Conservation (phyloP, 2,329 filamentous ascomycete genomes). For the Hirsutella thompsonii region DNA sequence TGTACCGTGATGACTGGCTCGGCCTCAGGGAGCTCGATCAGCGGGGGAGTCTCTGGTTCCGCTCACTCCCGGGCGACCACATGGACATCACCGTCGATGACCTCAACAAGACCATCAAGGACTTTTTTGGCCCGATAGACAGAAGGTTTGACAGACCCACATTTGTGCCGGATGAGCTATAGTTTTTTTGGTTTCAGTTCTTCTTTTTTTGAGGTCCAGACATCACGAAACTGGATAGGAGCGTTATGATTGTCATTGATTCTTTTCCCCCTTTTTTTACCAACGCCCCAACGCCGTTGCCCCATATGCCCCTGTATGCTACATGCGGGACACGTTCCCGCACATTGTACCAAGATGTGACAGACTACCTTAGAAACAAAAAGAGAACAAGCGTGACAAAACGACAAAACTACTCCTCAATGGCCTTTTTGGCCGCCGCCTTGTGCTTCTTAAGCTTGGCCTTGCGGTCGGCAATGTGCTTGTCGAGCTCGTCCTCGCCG, state of each 20-base stretch:
- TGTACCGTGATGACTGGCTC: constrained; percentile 91
- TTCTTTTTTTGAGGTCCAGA: not conserved
- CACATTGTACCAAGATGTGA: not conserved
- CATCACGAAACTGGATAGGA: not conserved
- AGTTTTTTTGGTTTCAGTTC: constrained; percentile 4
- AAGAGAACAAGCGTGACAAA: constrained; percentile 5
- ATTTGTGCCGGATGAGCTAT: constrained; percentile 23
- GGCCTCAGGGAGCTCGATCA: constrained; percentile 69
- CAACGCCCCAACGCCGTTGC: constrained; percentile 18
- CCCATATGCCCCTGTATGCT: constrained; percentile 6
- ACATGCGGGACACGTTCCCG: not conserved
- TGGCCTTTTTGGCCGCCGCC: constrained; percentile 38
- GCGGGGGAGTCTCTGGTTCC: constrained; percentile 67
- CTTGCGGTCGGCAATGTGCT: constrained; percentile 48
- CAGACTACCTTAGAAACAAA: not conserved
- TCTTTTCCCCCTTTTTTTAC: not conserved
- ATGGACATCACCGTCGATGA: constrained; percentile 64
- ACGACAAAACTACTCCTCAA: constrained; percentile 28
- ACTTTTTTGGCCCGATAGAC: constrained; percentile 48
- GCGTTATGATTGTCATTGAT: not conserved
- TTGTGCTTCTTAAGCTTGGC: constrained; percentile 45
- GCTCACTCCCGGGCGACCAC: constrained; percentile 61
- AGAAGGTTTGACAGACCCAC: constrained; percentile 17
- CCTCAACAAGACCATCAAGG: constrained; percentile 50
- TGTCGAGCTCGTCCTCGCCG: constrained; percentile 40